These are phyloP conservation scores for Globisporangium paddicum DNA, from an alignment of 352 stramenopile genomes.

Conservation along the genomic window DNA sequence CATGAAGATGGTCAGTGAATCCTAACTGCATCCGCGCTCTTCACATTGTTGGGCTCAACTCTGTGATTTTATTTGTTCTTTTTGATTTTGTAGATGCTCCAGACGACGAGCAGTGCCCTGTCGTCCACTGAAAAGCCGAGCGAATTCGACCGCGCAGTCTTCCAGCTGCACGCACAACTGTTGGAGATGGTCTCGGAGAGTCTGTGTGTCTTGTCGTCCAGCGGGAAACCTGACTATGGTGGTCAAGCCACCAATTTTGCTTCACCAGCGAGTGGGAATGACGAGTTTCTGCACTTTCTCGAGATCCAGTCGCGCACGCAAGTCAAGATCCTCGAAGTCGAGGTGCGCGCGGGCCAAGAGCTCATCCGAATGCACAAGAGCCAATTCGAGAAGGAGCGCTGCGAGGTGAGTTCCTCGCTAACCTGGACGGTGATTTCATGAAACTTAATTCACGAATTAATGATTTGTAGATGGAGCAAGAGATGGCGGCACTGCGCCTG, in stretches of 20 bases:
- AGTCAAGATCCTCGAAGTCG: constrained; percentile 53
- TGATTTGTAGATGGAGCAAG: constrained; percentile 36
- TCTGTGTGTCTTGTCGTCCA: constrained; percentile 1
- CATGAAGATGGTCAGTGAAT: constrained; percentile 26
- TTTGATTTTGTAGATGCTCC: constrained; percentile 21
- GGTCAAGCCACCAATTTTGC: neutral
- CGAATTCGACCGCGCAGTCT: constrained; percentile 27
- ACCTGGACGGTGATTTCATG: too few species aligned
- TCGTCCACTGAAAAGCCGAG: constrained; percentile 12
- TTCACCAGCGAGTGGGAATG: constrained; percentile 2
- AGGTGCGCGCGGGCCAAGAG: constrained; percentile 54
- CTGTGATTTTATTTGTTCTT: neutral
- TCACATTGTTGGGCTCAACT: neutral
- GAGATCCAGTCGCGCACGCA: constrained; percentile 36
- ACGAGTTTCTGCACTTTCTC: constrained; percentile 39
- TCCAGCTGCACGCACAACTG: constrained; percentile 34
- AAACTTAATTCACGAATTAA: neutral
- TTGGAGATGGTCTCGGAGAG: constrained; percentile 23
- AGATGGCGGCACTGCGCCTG: constrained; percentile 38
- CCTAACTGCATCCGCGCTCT: neutral
- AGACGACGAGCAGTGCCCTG: constrained; percentile 22
- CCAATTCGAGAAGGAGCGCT: constrained; percentile 45
- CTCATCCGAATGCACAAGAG: constrained; percentile 50
- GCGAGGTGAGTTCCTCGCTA: constrained; percentile 22
- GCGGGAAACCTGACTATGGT: neutral